Base-by-base conservation (phyloP, 306 rosid species). In the Acacia crassicarpa region DNA sequence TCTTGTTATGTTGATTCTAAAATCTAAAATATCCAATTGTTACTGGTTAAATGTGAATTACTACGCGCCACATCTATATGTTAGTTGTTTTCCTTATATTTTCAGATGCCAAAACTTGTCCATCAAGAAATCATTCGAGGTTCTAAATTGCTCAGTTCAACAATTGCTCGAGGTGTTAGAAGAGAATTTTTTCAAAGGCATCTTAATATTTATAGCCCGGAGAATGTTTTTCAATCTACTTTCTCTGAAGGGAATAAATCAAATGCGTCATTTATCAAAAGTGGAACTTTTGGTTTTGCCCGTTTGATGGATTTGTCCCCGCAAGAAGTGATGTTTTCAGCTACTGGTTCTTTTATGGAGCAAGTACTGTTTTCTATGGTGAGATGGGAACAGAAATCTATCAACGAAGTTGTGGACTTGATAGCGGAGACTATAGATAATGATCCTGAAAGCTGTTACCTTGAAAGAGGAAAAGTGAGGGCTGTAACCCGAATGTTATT, bases 281-380 rank as follows among this genome's bases (percentile, higher is more conserved):
- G 97, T 87, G 94, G 97, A 77, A 87, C 89, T 58, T 92, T 93
- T 82, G 97, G 97, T 81, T 96, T 96, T 89, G 84, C 97, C 74
- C 97, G 75, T 83, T 80, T 96, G 91, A 96, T 90, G 87, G 94
- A 87, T 86, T 85, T 93, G 80, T 91, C 94, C 59, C 97, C 99
- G 27, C 90, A 88, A 35, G 99, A 96, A 81, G 92, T 93, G 86
- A 56, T 89, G 54, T 96, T 96, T 91, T 81, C 92, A 75, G 98
- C 93, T 82, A 87, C 88, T 79, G 82, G 91, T 81, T 90, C 94
- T 86, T 88, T 88, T 79, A 78, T 91, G 95, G 99, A 96, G 90
- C 85, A 74, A 72, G 82, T 96, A 43, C 51, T 96, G 85, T 92
- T 89, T 88, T 92, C 98, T 85, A 85, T 92, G 85, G 82, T 79